Conservation (phyloP, 176 grass and related monocot genomes). For the bread wheat (Triticum aestivum) region IWGSC_CS_RefSeq_v2.1 NC_057794.1:430857341-430857840, state of each 20-base stretch:
- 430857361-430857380: conserved; percentile 92
- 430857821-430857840: conserved; percentile 92
- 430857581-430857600: not conserved
- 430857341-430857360: conserved; percentile 63
- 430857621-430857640: conserved; percentile 81
- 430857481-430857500: conserved; percentile 76
- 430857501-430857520: conserved; percentile 59
- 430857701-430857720: conserved; percentile 48
- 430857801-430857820: conserved; percentile 76
- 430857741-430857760: not conserved
- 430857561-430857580: not conserved
- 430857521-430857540: not conserved
- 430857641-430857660: conserved; percentile 56
- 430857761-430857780: conserved; percentile 67
- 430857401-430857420: conserved; percentile 93
- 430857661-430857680: conserved; percentile 54
- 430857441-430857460: conserved; percentile 82
- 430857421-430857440: conserved; percentile 66
- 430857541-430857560: not conserved
- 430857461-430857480: conserved; percentile 87
- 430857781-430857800: conserved; percentile 90
- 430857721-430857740: conserved; percentile 13
- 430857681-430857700: conserved; percentile 57
- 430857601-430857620: conserved; percentile 44
- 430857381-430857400: conserved; percentile 84